A percentile compares a stretch with the other conserved stretches of the same genome.
Conservation (phyloP, 495 filamentous ascomycete species). For the Copromyces sp. region DNA sequence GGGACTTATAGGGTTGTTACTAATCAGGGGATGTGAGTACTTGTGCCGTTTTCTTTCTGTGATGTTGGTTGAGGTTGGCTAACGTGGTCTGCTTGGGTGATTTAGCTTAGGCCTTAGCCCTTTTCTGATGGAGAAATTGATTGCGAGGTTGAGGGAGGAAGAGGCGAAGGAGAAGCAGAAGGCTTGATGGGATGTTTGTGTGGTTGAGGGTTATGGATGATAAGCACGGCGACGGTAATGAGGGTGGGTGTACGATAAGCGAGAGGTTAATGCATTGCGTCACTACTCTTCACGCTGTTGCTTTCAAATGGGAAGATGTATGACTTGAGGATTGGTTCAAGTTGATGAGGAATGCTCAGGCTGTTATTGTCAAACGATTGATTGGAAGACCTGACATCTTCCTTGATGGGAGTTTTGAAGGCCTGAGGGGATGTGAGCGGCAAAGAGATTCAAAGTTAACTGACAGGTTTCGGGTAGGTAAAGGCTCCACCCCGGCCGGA, state of each 20-base stretch:
- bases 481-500: too few species aligned
- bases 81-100: neutral
- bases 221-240: neutral
- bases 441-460: too few species aligned
- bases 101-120: constrained; percentile 44
- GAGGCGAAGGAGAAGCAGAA: constrained; percentile 19
- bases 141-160: constrained; percentile 39
- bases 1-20: constrained; percentile 62
- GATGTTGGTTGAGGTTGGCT: neutral
- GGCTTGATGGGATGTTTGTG: neutral
- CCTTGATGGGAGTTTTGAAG: too few species aligned
- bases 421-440: too few species aligned
- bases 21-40: constrained; percentile 57
- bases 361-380: too few species aligned
- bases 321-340: neutral
- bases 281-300: neutral
- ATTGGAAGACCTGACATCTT: too few species aligned
- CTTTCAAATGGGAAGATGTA: neutral
- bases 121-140: constrained; percentile 45
- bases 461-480: too few species aligned
- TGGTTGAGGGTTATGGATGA: neutral
- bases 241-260: neutral
- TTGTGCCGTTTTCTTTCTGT: neutral
- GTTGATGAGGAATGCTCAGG: too few species aligned
- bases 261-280: neutral